A percentile compares a stretch with the other conserved stretches of the same genome.
Conservation (phyloP, 2,329 filamentous ascomycete genomes). For the Dothideomycetes sp. region DNA sequence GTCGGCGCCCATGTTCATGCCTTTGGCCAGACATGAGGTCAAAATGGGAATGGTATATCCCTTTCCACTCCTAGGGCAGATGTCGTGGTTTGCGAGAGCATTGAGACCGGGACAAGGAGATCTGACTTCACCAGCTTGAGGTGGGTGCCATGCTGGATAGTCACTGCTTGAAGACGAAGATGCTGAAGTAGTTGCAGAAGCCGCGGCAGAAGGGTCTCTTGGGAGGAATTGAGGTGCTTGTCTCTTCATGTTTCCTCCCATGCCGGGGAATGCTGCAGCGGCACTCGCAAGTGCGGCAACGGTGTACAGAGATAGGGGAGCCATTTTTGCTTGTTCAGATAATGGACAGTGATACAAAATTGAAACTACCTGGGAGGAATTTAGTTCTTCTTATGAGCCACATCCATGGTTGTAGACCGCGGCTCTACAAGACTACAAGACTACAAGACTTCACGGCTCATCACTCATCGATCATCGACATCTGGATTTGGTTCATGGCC, state of each 20-base stretch:
- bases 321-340: too few species aligned
- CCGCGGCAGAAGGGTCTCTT: background rate
- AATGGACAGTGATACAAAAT: too few species aligned
- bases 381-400: too few species aligned
- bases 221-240: background rate
- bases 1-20: constrained; percentile 4
- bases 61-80: constrained; percentile 3
- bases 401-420: too few species aligned
- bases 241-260: background rate
- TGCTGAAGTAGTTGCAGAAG: background rate
- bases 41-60: constrained; percentile 3
- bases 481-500: too few species aligned
- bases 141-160: constrained; percentile 1
- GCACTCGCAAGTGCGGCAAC: background rate
- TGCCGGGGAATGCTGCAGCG: constrained; percentile 2
- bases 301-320: background rate
- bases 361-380: too few species aligned
- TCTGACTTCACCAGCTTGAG: constrained; percentile 1
- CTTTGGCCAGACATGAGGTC: background rate
- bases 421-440: too few species aligned
- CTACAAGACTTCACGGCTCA: too few species aligned
- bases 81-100: constrained; percentile 5
- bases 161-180: background rate
- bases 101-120: constrained; percentile 6
- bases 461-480: too few species aligned